A percentile compares a stretch with the other conserved stretches of the same genome.
These are phyloP conservation scores for Lentinula boryana DNA, from an alignment of 768 basidiomycete genomes.

Conservation along the genomic window DNA sequence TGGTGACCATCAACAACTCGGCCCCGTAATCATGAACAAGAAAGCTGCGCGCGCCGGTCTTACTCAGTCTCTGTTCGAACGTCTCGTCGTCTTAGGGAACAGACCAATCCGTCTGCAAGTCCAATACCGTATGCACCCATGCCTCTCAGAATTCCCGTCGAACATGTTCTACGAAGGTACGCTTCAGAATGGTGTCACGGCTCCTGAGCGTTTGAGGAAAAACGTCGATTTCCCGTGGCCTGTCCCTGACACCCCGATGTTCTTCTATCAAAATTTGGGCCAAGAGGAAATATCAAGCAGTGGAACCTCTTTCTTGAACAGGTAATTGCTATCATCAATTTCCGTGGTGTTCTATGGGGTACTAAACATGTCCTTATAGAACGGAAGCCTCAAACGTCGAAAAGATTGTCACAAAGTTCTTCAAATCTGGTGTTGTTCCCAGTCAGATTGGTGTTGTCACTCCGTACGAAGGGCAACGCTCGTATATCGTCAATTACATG, in stretches of 20 bases:
- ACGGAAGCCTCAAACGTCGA: slow-evolving; percentile 99
- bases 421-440: slow-evolving; percentile 97
- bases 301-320: slow-evolving; percentile 97
- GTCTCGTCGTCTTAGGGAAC: slow-evolving; percentile 91
- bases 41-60: slow-evolving; percentile 98
- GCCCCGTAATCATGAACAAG: slow-evolving; percentile 99
- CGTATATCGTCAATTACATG: slow-evolving; percentile 99
- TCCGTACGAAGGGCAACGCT: slow-evolving; percentile 97
- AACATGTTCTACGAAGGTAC: slow-evolving; percentile 99
- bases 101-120: slow-evolving; percentile 97
- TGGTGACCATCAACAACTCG: slow-evolving; percentile 96
- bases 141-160: slow-evolving; percentile 97
- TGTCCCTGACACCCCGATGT: slow-evolving; percentile 95
- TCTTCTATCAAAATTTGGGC: slow-evolving; percentile 98
- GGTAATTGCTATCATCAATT: slow-evolving; percentile 31
- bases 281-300: slow-evolving; percentile 99
- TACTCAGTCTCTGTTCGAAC: slow-evolving; percentile 96
- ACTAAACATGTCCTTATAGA: slow-evolving; percentile 31
- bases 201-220: slow-evolving; percentile 93
- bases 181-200: slow-evolving; percentile 97
- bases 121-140: slow-evolving; percentile 99
- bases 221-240: slow-evolving; percentile 99
- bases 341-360: slow-evolving; percentile 3
- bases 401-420: slow-evolving; percentile 99
- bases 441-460: slow-evolving; percentile 97